These are phyloP conservation scores for Pythium aphanidermatum DNA, from an alignment of 352 stramenopile species.

Conservation along the genomic window DNA sequence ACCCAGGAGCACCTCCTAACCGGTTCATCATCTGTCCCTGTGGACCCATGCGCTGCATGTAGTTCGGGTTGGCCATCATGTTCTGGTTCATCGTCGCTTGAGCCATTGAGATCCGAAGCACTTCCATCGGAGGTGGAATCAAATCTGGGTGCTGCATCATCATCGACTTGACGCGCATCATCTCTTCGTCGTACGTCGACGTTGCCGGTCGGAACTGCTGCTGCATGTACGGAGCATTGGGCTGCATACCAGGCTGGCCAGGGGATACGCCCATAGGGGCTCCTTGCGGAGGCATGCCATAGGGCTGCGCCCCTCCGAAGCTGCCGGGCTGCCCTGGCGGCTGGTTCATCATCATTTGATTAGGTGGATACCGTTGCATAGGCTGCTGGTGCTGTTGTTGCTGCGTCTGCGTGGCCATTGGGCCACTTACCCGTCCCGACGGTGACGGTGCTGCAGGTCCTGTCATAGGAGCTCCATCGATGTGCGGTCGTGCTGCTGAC, in stretches of 20 bases:
- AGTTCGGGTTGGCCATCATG: conserved; percentile 58
- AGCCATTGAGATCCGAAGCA: conserved; percentile 81
- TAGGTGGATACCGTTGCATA: conserved; percentile 44
- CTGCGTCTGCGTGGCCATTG: conserved; percentile 12
- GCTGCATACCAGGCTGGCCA: conserved; percentile 21
- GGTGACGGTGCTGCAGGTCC: conserved; percentile 12
- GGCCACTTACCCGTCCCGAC: conserved; percentile 6
- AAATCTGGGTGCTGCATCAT: conserved; percentile 85
- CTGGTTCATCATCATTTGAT: conserved; percentile 73
- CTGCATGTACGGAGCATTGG: conserved; percentile 58
- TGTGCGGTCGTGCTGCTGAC: conserved; percentile 65
- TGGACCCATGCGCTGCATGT: conserved; percentile 49
- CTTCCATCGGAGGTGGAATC: conserved; percentile 83
- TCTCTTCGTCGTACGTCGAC: conserved; percentile 82
- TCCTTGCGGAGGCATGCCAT: conserved; percentile 36
- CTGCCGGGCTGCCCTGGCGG: conserved; percentile 29
- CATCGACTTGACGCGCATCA: conserved; percentile 84
- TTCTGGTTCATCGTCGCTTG: conserved; percentile 52
- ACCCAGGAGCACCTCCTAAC: conserved; percentile 31
- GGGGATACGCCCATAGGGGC: conserved; percentile 23
- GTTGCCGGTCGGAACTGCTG: conserved; percentile 53
- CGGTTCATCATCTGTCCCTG: conserved; percentile 56
- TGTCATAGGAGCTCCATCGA: conserved; percentile 28
- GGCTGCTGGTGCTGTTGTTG: conserved; percentile 37
- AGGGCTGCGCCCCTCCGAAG: conserved; percentile 33